Evolutionary conservation across 805 yeast species (phyloP), one percentile per base, ranked within the genome.

Genomic region (Candida nemodendra): DNA sequence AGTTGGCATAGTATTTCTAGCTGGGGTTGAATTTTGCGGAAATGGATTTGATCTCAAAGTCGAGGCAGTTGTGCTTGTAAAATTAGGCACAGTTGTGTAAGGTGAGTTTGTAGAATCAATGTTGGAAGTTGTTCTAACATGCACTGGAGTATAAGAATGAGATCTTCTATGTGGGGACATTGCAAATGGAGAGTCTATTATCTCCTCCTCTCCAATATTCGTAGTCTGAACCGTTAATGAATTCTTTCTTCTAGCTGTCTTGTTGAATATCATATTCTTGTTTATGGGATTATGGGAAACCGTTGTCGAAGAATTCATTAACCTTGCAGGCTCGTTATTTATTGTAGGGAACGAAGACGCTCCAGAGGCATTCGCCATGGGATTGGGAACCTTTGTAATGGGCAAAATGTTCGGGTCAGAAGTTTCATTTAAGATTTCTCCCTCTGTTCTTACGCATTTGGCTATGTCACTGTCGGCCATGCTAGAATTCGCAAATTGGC

Each of bases 71-170:
- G 14, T 7, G n/a, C 19, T 27, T 3, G 30, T 31, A 18, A n/a
- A n/a, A n/a, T n/a, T n/a, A n/a, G n/a, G n/a, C n/a, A n/a, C n/a
- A n/a, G n/a, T n/a, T n/a, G n/a, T n/a, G n/a, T n/a, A 12, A 26
- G 26, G 4, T 19, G 14, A 19, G 18, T 33, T 3, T 19, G 26
- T 3, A 30, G 18, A n/a, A 18, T 29, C 30, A n/a, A 23, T 11
- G 13, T 18, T 4, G 3, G 27, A 23, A n/a, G 36, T 15, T 5
- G 21, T 16, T 12, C 42, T 33, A 14, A 28, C 24, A 9, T 27
- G 36, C 13, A 30, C 9, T 7, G 48, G 51, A n/a, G 41, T 35
- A 17, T 30, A 30, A 7, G 52, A 45, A 9, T 42, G 48, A n/a
- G 47, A 40, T 23, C 47, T 36, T 33, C 45, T 29, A 28, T 44